Evolutionary conservation across 2,329 filamentous ascomycete genomes (phyloP).

Genomic region (Eurotiales sp.): DNA sequence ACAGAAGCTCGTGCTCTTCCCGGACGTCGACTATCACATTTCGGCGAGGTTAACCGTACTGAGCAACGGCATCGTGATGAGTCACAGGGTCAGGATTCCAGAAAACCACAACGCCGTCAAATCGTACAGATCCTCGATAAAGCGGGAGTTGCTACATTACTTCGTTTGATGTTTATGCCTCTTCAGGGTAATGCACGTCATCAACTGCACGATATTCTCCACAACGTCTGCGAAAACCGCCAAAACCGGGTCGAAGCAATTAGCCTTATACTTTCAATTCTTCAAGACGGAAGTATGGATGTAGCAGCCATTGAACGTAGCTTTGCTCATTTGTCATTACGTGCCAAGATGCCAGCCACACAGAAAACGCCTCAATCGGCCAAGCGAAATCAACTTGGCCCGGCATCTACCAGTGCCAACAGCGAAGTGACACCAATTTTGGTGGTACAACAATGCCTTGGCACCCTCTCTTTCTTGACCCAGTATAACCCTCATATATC

Average conservation of each 20-base stretch:
- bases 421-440: slow-evolving; percentile 90
- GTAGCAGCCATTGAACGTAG: slow-evolving; percentile 91
- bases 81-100: slow-evolving; percentile 45
- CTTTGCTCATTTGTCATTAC: slow-evolving; percentile 87
- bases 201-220: slow-evolving; percentile 80
- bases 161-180: slow-evolving; percentile 97
- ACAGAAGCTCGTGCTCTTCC: slow-evolving; percentile 76
- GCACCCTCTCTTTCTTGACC: slow-evolving; percentile 77
- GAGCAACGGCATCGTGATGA: slow-evolving; percentile 36
- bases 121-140: slow-evolving; percentile 98
- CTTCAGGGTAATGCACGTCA: slow-evolving; percentile 82
- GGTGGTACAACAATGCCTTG: slow-evolving; percentile 92
- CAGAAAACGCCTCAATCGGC: slow-evolving; percentile 78
- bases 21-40: slow-evolving; percentile 54
- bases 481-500: slow-evolving; percentile 82
- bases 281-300: slow-evolving; percentile 93
- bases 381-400: slow-evolving; percentile 69
- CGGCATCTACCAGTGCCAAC: slow-evolving; percentile 54
- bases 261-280: slow-evolving; percentile 83
- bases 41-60: slow-evolving; percentile 41
- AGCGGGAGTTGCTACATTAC: slow-evolving; percentile 86
- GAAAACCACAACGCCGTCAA: slow-evolving; percentile 70
- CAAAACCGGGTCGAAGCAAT: slow-evolving; percentile 93
- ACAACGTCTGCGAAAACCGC: slow-evolving; percentile 92
- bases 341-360: slow-evolving; percentile 74